Evolutionary conservation across 306 rosid species (phyloP), one percentile per base, ranked within the genome.

Genomic region (Clitoria ternatea): DNA sequence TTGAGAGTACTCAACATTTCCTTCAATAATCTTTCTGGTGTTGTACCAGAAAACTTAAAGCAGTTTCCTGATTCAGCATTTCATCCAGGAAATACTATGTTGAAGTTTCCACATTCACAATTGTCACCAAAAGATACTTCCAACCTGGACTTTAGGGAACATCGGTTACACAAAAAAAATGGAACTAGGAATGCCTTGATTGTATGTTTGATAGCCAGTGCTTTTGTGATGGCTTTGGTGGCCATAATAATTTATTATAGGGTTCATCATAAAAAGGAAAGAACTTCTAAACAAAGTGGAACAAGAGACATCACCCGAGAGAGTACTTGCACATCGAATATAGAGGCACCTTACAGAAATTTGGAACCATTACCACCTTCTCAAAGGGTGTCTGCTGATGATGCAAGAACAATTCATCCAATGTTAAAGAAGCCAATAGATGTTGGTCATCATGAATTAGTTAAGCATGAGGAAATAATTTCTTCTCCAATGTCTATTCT

Each of bases 21-120:
- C 59, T 85, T 85, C 20, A 88, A 91, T 75, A 87, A 91, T 76
- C 79, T 91, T 59, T 85, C 96, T 17, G 96, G 96, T 12, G 64
- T 61, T 66, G 77, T 88, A 47, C 97, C 96, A 27, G 77, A 56
- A 48, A 83, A 77, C 35, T 81, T 88, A 72, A 67, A 35, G 83
- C 75, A 72, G 30, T 91, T 91, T 82, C 87, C 96, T 24, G 90
- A 75, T 55, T 88, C 97, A 5, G 82, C 96, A 79, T 91, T 88
- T 70, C 87, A 76, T 85, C 97, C 97, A 0, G 97, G 96, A 74
- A 91, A 88, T 66, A 55, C 83, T 33, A 75, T 85, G 77, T 80
- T 91, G 69, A 66, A 44, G 17, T 80, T 78, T 79, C 87, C 92
- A 50, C 79, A 59, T 76, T 78, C 77, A 0, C 72, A 32, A 15